Evolutionary conservation across 1,284 basidiomycete genomes (phyloP).

Genomic region (Leccinum pallidistipes): DNA sequence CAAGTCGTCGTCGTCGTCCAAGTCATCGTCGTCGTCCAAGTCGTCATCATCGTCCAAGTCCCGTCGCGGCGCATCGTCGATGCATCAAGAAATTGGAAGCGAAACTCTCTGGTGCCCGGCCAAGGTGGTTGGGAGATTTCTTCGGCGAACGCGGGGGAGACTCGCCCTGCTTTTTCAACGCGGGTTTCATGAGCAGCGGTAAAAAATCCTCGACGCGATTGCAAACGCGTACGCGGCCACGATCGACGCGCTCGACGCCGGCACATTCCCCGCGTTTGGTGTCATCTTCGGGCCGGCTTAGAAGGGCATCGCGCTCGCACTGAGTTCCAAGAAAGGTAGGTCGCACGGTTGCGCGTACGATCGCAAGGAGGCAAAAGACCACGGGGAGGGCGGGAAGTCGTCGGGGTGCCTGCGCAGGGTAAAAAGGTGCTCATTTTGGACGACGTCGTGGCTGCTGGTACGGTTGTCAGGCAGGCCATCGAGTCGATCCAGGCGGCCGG

Average conservation of each 20-base stretch:
- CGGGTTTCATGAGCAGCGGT: slow-evolving; percentile 85
- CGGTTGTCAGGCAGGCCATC: slow-evolving; percentile 85
- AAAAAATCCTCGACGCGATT: slow-evolving; percentile 67
- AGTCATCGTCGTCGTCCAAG: no score
- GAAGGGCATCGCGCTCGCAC: slow-evolving; percentile 95
- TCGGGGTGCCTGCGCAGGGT: slow-evolving; percentile 82
- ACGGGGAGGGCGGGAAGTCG: slow-evolving; percentile 96
- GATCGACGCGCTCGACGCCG: slow-evolving; percentile 44
- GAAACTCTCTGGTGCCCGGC: no score
- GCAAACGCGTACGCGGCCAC: slow-evolving; percentile 88
- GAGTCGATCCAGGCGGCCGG: slow-evolving; percentile 67
- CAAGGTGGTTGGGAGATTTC: no score
- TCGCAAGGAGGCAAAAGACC: slow-evolving; percentile 94
- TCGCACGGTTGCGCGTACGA: slow-evolving; percentile 89
- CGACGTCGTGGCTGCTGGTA: slow-evolving; percentile 97
- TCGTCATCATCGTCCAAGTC: no score
- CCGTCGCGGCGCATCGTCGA: no score
- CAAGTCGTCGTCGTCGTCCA: no score
- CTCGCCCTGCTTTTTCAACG: slow-evolving; percentile 98
- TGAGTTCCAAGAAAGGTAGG: slow-evolving; percentile 66
- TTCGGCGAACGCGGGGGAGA: no score
- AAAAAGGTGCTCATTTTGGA: slow-evolving; percentile 88
- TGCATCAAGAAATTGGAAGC: no score
- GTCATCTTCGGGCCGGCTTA: slow-evolving; percentile 97
- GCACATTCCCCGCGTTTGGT: slow-evolving; percentile 71